phyloP scores from a whole-genome alignment of 164 flowering plant genomes.

The Saururus chinensis region DNA sequence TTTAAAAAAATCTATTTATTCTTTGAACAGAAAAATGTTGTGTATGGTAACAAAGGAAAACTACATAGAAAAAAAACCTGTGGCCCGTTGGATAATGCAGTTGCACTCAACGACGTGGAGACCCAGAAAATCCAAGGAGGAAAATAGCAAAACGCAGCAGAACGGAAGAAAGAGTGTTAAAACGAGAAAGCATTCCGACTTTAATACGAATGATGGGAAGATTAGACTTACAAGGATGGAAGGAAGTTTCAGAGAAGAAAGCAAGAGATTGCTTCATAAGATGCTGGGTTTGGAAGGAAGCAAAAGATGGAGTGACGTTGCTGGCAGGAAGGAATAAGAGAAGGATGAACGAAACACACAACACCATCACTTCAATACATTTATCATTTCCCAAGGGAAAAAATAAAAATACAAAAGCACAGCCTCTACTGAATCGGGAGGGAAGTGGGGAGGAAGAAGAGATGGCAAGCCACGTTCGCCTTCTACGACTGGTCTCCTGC shows the following conservation, averaged over 20 bases:
- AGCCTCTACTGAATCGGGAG: background rate
- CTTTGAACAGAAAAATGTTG: no score
- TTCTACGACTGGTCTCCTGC: conserved; percentile 7
- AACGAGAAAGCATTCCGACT: background rate
- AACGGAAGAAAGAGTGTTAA: background rate
- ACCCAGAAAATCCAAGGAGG: background rate
- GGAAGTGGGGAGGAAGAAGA: background rate
- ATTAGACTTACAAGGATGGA: conserved; percentile 51
- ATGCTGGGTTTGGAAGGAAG: conserved; percentile 27
- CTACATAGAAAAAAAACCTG: background rate
- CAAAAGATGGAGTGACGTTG: conserved; percentile 36
- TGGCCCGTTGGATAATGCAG: background rate
- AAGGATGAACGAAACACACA: background rate
- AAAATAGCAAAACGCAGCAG: conserved; percentile 1
- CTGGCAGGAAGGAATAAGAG: background rate
- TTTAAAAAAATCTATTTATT: no score
- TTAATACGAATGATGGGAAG: conserved; percentile 1
- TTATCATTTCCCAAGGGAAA: background rate
- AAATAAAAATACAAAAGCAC: background rate
- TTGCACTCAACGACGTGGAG: no score
- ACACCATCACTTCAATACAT: background rate
- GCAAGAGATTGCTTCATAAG: conserved; percentile 5
- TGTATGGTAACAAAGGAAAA: background rate
- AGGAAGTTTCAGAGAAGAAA: conserved; percentile 32
- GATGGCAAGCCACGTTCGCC: conserved; percentile 16